Evolutionary conservation across 176 grass and related monocot genomes (phyloP).

Genomic region (Triticum urartu): DNA sequence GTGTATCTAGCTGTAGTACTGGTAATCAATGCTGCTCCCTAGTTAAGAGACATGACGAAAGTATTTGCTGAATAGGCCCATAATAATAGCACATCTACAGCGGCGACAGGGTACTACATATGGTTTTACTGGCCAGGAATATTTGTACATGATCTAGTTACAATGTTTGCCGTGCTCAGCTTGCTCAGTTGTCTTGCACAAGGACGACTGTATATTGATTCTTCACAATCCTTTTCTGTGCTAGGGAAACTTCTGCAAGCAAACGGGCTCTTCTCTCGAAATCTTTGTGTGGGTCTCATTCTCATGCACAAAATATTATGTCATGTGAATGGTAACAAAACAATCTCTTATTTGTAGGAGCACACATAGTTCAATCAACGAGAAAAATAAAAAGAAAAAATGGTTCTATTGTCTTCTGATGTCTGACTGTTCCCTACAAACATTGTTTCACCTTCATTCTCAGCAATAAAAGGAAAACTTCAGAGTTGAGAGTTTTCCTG

Average conservation of each 20-base stretch:
- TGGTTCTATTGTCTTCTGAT: background rate
- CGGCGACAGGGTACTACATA: background rate
- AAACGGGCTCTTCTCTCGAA: background rate
- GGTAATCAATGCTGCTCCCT: background rate
- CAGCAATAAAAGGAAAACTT: background rate
- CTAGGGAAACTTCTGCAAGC: background rate
- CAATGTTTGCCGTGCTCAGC: too few relatives aligned
- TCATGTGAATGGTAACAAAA: background rate
- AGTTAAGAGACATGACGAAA: background rate
- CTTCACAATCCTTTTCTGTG: background rate
- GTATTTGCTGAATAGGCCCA: background rate
- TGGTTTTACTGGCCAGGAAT: too few relatives aligned
- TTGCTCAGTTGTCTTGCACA: too few relatives aligned
- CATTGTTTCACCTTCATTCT: background rate
- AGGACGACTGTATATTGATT: background rate
- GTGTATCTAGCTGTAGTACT: background rate
- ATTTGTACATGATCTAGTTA: too few relatives aligned
- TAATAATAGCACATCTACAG: background rate
- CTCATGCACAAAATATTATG: background rate
- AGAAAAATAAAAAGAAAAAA: background rate
- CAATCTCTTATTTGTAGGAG: background rate
- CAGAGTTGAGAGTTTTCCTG: background rate
- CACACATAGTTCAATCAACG: background rate
- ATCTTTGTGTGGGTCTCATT: background rate
- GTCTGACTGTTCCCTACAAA: background rate